phyloP scores from a whole-genome alignment of 2,329 filamentous ascomycete species.

The Penicillium hesseltinei region DNA sequence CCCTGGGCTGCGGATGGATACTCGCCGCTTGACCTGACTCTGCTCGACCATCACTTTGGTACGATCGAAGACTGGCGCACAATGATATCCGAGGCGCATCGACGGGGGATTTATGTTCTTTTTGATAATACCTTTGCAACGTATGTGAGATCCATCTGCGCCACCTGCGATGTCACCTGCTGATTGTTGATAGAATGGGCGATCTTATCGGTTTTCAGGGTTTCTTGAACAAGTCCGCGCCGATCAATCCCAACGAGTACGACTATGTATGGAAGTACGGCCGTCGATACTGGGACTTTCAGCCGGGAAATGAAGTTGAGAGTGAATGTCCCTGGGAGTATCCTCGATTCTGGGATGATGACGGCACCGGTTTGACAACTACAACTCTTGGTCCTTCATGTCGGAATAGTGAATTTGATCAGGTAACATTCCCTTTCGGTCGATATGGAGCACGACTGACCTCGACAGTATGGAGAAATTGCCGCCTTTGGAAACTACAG shows the following conservation, averaged over 20 bases:
- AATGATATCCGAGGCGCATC: slow-evolving; percentile 60
- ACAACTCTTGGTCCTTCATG: slow-evolving; percentile 51
- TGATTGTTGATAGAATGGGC: slow-evolving; percentile 42
- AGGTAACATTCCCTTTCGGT: slow-evolving; percentile 26
- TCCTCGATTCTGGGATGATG: slow-evolving; percentile 61
- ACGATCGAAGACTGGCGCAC: slow-evolving; percentile 61
- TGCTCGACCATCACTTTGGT: slow-evolving; percentile 63
- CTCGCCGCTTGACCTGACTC: slow-evolving; percentile 59
- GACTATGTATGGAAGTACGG: slow-evolving; percentile 61
- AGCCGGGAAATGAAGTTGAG: slow-evolving; percentile 51
- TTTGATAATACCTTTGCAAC: slow-evolving; percentile 66
- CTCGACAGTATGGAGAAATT: slow-evolving; percentile 56
- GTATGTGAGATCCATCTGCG: slow-evolving; percentile 32
- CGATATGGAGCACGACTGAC: neutral
- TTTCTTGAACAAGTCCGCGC: slow-evolving; percentile 57
- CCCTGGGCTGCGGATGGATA: slow-evolving; percentile 65
- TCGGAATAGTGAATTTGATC: slow-evolving; percentile 63
- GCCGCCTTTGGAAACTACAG: slow-evolving; percentile 63
- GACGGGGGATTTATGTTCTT: slow-evolving; percentile 62
- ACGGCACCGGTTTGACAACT: slow-evolving; percentile 48
- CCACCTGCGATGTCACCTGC: neutral
- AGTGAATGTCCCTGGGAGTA: slow-evolving; percentile 57
- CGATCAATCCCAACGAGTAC: slow-evolving; percentile 46
- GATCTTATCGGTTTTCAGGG: slow-evolving; percentile 63
- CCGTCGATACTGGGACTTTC: slow-evolving; percentile 59